Base-by-base conservation (phyloP, 495 filamentous ascomycete species). In the Talaromyces liani region DNA sequence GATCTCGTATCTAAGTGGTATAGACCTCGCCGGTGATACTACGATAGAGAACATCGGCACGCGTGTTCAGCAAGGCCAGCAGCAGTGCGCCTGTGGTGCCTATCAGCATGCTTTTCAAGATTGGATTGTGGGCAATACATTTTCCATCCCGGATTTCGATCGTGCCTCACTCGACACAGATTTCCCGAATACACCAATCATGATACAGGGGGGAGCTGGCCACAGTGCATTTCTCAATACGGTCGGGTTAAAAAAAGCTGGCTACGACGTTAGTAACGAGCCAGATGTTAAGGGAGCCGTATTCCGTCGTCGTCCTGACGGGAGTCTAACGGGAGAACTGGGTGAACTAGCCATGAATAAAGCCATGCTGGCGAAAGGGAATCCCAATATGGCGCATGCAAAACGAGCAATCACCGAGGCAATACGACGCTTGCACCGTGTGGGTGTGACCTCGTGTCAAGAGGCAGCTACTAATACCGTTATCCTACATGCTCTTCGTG, bases 121-220 rank as follows among this genome's bases (percentile, higher is more conserved):
- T 24, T 61, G 60, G 60, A 10, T 61, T n/a, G 45, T 61, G 8
- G 45, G 60, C 36, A 61, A 61, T 51, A 51, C 27, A n/a, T 61
- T 31, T 34, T 7, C 60, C 1, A 53, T 53, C 8, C 41, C 41
- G 1, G 24, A 29, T 18, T 61, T 61, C 41, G 60, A 61, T 51
- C 60, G 60, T 6, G 24, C 20, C 10, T 33, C 24, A 29, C 45
- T 61, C 12, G 60, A 61, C 41, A 27, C 33, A 6, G 39, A 47
- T 27, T 61, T 51, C 27, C 60, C 60, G 12, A 16, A 53, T 51
- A 33, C 14, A 20, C 60, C 60, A 6, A 31, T 61, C 12, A 51
- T 61, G 2, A 53, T 61, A 16, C 39, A 31, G 31, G 60, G 27
- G 5, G 45, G 39, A 27, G 39, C 60, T n/a, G 39, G 60, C n/a